Evolutionary conservation across 495 filamentous ascomycete species (phyloP), one percentile per base, ranked within the genome.

Genomic region (Annulohypoxylon maeteangense): DNA sequence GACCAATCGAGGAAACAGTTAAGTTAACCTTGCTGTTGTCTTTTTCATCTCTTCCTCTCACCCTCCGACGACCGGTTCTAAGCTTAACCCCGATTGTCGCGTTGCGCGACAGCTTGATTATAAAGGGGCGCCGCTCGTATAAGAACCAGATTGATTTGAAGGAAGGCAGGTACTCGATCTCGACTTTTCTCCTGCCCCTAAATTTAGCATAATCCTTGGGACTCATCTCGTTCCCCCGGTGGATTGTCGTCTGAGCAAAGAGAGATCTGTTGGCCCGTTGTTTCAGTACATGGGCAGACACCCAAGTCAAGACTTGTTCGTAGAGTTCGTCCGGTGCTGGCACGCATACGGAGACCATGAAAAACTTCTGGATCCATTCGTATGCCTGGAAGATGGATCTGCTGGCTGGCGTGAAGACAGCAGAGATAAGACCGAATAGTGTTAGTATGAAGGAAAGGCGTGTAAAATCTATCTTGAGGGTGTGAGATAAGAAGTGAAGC

Each of bases 141-240:
- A 51, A 29, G 47, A 51, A 51, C 47, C 47, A 51, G 23, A 29
- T 27, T 3, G 47, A 51, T 16, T 14, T 25, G 47, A 51, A 29
- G 12, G 47, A 51, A 29, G 47, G 47, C 22, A 29, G 23, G 12
- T 51, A 51, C 4, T 51, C 47, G 11, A 29, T 51, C 22, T 51
- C 23, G 22, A 29, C 47, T 29, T 51, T 51, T 12, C 47, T 51
- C 23, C 47, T 51, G n/a, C 47, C 47, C 23, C 47, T 51, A 27
- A 51, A 27, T 7, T 7, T 11, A 4, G 23, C 47, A 11, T 27
- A 51, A 0, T 25, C 23, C 47, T 14, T 29, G n/a, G 22, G 47
- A 25, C 10, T 20, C 23, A 14, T n/a, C 10, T 51, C 47, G 23
- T 14, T 7, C 14, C 23, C 10, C 3, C 22, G 29, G 47, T 12